A percentile compares a stretch with the other conserved stretches of the same genome.
Conservation (phyloP, 2,329 filamentous ascomycete species). For the Aspergillus persii region DNA sequence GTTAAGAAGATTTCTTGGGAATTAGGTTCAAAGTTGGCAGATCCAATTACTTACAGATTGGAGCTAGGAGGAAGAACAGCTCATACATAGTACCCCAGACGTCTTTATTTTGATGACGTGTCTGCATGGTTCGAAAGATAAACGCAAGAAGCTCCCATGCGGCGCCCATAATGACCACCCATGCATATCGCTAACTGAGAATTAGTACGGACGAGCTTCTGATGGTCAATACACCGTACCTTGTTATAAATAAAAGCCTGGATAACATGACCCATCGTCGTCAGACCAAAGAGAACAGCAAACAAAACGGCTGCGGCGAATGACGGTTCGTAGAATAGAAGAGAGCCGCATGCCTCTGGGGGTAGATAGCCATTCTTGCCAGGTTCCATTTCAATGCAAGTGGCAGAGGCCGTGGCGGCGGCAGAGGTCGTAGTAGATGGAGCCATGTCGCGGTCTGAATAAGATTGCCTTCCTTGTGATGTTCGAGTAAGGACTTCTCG, state of each 20-base stretch:
- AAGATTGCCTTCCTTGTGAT: too few species aligned
- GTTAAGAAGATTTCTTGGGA: background rate
- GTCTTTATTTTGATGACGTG: background rate
- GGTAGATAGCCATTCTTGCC: background rate
- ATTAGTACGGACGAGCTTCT: background rate
- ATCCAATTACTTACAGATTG: background rate
- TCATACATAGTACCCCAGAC: background rate
- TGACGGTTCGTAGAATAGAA: constrained; percentile 35
- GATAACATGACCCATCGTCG: constrained; percentile 26
- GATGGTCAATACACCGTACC: constrained; percentile 25
- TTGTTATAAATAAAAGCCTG: constrained; percentile 38
- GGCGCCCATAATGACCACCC: constrained; percentile 46
- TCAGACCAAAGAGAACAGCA: constrained; percentile 33
- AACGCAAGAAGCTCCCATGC: constrained; percentile 46
- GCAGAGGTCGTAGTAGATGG: background rate
- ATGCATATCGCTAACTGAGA: constrained; percentile 20
- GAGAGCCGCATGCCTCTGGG: constrained; percentile 1
- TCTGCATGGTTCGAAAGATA: constrained; percentile 27
- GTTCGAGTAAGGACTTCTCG: too few species aligned
- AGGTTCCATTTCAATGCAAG: background rate
- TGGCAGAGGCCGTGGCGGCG: background rate
- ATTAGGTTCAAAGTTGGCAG: too few species aligned
- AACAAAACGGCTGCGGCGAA: constrained; percentile 37
- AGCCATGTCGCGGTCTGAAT: background rate
- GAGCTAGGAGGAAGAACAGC: constrained; percentile 2